phyloP scores from a whole-genome alignment of 1,139 yeast species.

The Pichia norvegensis region DNA sequence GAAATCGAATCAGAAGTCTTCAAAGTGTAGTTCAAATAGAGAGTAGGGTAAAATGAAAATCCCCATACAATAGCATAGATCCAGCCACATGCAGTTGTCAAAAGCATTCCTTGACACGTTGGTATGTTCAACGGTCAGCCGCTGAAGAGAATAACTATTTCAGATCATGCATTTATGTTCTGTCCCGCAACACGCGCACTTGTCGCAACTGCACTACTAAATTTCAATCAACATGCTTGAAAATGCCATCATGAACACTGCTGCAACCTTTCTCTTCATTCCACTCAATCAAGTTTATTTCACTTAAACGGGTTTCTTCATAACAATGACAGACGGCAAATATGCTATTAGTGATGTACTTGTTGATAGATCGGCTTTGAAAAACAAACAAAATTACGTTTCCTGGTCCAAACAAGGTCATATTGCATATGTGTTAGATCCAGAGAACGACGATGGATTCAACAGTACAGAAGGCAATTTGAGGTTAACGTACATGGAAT shows the following conservation, averaged over 20 bases:
- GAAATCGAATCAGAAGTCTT: conserved; percentile 39
- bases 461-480: conserved; percentile 25
- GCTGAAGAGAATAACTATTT: background rate
- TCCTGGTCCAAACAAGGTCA: conserved; percentile 76
- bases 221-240: background rate
- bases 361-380: conserved; percentile 2
- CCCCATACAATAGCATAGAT: conserved; percentile 30
- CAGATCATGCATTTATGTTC: background rate
- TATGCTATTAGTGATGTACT: conserved; percentile 6
- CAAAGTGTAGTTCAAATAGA: conserved; percentile 31
- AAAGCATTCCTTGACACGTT: conserved; percentile 4
- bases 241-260: no score
- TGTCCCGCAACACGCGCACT: background rate
- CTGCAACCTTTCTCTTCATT: no score
- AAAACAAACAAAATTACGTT: conserved; percentile 28
- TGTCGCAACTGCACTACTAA: background rate
- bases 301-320: no score
- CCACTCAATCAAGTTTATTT: no score
- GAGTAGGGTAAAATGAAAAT: conserved; percentile 40
- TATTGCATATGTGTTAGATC: conserved; percentile 48
- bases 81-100: conserved; percentile 26
- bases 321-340: background rate
- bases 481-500: conserved; percentile 52
- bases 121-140: background rate
- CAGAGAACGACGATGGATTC: conserved; percentile 9